A percentile compares a stretch with the other conserved stretches of the same genome.
Conservation (phyloP, 257 asterid genomes). For the Capsicum pubescens region DNA sequence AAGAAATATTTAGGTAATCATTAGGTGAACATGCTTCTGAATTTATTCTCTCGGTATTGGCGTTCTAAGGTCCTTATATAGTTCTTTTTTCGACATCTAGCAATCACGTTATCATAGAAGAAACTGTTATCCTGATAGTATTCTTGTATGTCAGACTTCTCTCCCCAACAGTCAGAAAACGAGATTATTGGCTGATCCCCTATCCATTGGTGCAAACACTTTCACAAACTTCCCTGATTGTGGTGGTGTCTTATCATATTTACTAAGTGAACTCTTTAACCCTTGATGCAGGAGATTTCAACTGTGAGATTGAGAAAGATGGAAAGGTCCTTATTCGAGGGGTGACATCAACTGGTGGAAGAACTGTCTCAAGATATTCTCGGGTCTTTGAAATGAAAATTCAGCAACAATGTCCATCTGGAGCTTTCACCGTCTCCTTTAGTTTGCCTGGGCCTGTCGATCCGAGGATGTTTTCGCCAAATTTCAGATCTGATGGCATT, state of each 20-base stretch:
- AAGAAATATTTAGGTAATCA: background rate
- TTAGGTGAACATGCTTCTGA: slow-evolving; percentile 21
- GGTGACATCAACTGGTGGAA: slow-evolving; percentile 70
- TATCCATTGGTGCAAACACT: background rate
- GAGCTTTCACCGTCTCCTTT: slow-evolving; percentile 78
- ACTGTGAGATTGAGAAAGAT: slow-evolving; percentile 59
- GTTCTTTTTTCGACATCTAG: background rate
- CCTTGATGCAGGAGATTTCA: slow-evolving; percentile 62
- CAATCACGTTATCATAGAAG: slow-evolving; percentile 12
- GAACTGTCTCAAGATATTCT: slow-evolving; percentile 50
- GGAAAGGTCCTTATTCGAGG: slow-evolving; percentile 76
- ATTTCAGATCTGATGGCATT: slow-evolving; percentile 74
- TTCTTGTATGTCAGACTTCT: slow-evolving; percentile 6
- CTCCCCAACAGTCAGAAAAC: background rate
- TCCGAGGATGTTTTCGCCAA: slow-evolving; percentile 65
- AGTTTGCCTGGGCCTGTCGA: slow-evolving; percentile 86
- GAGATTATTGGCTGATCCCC: background rate
- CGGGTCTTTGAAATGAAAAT: slow-evolving; percentile 72
- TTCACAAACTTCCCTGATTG: background rate
- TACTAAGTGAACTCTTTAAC: background rate
- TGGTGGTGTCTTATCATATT: background rate
- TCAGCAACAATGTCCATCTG: slow-evolving; percentile 81
- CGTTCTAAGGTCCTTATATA: background rate
- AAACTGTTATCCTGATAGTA: background rate
- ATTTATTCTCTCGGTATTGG: background rate